phyloP scores from a whole-genome alignment of 441 rosid species.

The Biscutella laevigata region DNA sequence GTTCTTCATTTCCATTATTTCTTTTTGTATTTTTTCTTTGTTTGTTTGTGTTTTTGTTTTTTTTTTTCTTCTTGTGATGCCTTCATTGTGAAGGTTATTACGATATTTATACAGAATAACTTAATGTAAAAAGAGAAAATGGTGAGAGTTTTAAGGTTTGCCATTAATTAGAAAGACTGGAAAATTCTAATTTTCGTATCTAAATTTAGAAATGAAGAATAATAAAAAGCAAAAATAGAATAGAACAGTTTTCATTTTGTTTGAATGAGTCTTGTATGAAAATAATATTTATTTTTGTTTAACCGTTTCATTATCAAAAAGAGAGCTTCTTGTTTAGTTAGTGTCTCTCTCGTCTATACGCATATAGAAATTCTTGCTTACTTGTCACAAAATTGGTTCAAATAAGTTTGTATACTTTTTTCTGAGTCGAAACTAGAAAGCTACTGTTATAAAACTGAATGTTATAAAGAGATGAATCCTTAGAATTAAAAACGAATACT shows the following conservation, averaged over 20 bases:
- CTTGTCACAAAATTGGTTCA: too few relatives aligned
- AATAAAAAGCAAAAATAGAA: not conserved
- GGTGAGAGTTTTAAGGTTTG: conserved; percentile 18
- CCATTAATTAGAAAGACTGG: conserved; percentile 7
- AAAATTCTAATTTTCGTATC: not conserved
- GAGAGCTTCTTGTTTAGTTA: too few relatives aligned
- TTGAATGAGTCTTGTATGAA: conserved; percentile 10
- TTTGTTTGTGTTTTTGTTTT: not conserved
- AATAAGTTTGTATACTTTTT: too few relatives aligned
- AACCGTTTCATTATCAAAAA: too few relatives aligned
- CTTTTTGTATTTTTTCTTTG: not conserved
- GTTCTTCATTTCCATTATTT: conserved; percentile 55
- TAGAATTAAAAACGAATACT: conserved; percentile 6
- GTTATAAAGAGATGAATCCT: conserved; percentile 6
- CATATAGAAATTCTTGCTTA: too few relatives aligned
- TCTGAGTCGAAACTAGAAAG: too few relatives aligned
- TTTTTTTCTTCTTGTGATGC: not conserved
- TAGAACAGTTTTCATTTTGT: not conserved
- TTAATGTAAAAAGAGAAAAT: not conserved
- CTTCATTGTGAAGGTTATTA: conserved; percentile 7
- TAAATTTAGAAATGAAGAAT: conserved; percentile 19
- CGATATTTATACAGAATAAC: conserved; percentile 7
- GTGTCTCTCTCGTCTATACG: too few relatives aligned
- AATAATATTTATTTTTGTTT: too few relatives aligned
- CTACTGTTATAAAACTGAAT: not conserved